Conservation (phyloP, 352 stramenopile species). For the Globisporangium carolinianum region DNA sequence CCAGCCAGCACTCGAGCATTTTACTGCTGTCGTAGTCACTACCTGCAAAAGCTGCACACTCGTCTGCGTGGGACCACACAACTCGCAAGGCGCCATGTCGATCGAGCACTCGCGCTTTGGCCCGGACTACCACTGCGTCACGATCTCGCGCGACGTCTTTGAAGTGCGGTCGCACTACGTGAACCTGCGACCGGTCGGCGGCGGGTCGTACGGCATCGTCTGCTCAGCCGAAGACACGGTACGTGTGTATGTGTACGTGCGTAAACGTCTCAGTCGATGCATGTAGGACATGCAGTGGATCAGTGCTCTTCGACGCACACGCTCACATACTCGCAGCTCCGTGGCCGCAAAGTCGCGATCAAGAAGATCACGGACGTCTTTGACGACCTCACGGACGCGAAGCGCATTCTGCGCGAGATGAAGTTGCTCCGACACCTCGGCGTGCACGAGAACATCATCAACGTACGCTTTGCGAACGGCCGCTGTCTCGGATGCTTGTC, state of each 20-base stretch:
- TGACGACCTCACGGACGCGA: slow-evolving; percentile 88
- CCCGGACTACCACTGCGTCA: slow-evolving; percentile 77
- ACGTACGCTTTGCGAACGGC: slow-evolving; percentile 22
- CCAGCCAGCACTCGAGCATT: too few relatives aligned
- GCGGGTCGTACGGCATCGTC: slow-evolving; percentile 90
- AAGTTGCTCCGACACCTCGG: slow-evolving; percentile 89
- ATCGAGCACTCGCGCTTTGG: slow-evolving; percentile 69
- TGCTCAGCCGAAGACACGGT: slow-evolving; percentile 89
- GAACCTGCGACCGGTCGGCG: slow-evolving; percentile 69
- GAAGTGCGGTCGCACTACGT: slow-evolving; percentile 79
- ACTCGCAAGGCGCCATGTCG: slow-evolving; percentile 25
- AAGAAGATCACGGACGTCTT: slow-evolving; percentile 93
- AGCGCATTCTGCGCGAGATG: slow-evolving; percentile 91
- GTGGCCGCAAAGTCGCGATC: slow-evolving; percentile 83
- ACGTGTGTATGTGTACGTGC: slow-evolving; percentile 1
- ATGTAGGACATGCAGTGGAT: background rate
- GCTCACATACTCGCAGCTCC: slow-evolving; percentile 31
- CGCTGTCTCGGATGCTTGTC: too few relatives aligned
- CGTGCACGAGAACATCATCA: slow-evolving; percentile 90
- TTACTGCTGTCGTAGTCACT: too few relatives aligned
- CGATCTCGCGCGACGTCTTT: slow-evolving; percentile 74
- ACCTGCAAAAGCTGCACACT: too few relatives aligned
- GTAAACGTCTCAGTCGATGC: background rate
- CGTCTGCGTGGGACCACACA: background rate
- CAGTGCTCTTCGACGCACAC: background rate